These are phyloP conservation scores for Nemania sp. DNA, from an alignment of 2,329 filamentous ascomycete species.

Conservation along the genomic window DNA sequence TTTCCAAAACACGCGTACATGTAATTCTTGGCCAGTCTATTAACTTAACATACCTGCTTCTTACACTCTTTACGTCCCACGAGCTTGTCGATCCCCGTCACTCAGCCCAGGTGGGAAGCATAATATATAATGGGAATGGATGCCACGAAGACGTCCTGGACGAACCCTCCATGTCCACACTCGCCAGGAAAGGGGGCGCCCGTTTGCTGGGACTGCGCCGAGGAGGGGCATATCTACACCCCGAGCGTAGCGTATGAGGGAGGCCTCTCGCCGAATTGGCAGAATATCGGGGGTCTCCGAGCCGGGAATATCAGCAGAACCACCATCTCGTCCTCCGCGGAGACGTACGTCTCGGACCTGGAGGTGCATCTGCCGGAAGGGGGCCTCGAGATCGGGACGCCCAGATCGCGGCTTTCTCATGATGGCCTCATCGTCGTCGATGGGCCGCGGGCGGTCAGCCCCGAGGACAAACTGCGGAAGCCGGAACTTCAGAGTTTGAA, in stretches of 20 bases:
- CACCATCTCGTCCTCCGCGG: conserved; percentile 1
- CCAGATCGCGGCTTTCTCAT: conserved; percentile 17
- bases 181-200: conserved; percentile 13
- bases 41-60: neutral
- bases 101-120: neutral
- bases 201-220: conserved; percentile 27
- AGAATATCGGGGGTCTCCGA: conserved; percentile 34
- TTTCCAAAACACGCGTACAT: neutral
- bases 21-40: neutral
- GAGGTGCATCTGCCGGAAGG: conserved; percentile 31
- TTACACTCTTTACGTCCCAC: neutral
- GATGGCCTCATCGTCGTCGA: conserved; percentile 30
- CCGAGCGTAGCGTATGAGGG: neutral
- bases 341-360: conserved; percentile 19
- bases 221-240: conserved; percentile 19
- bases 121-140: conserved; percentile 7
- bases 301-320: neutral
- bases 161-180: conserved; percentile 18
- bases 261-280: conserved; percentile 13
- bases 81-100: neutral
- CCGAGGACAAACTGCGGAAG: conserved; percentile 24
- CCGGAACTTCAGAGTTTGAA: conserved; percentile 1
- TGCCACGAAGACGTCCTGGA: neutral
- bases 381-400: conserved; percentile 32
- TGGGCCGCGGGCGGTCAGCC: conserved; percentile 28